Evolutionary conservation across 1,139 yeast genomes (phyloP), one percentile per base, ranked within the genome.

Genomic region (Taiozyma sp.): DNA sequence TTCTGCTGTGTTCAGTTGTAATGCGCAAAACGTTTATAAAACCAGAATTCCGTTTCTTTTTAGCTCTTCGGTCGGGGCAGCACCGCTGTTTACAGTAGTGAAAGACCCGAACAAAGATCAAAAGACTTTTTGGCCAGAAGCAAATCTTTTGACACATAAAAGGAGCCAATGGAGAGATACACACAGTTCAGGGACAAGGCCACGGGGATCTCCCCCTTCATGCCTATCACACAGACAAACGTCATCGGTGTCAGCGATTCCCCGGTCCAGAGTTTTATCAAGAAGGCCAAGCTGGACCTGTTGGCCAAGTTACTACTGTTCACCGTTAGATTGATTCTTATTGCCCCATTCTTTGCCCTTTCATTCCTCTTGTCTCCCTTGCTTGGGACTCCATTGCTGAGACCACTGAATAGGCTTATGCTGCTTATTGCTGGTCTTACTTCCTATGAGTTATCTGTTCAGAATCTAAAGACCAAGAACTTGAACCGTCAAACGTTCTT

Each of bases 141-240:
- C 34, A 30, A 11, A 30, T 37, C 24, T 35, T 19, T 19, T 37
- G 41, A 37, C 26, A 37, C 41, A 21, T 9, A 37, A 6, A 11
- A 21, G 14, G 4, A 6, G 9, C n/a, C 30, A 19, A 85, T 85
- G 95, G 95, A 85, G 66, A 85, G 85, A 68, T 85, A 79, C 67
- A 80, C 88, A 40, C 75, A 75, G 53, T 86, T 84, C 80, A 77
- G 91, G 65, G 95, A 86, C 61, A 84, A 81, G 58, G 88, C 88
- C 3, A 85, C 93, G 3, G 95, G 95, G n/a, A 83, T 85, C 19
- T 80, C 89, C 1, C 95, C 95, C 3, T 86, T 85, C 56, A 72
- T 83, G 70, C 89, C 90, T 0, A 64, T 53, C 6, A 21, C 43
- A 6, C 52, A 46, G 5, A 50, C 53, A 2, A 44, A 43, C 9